A percentile compares a stretch with the other conserved stretches of the same genome.
phyloP scores from a whole-genome alignment of 257 asterid species.

The Sherardia arvensis region DNA sequence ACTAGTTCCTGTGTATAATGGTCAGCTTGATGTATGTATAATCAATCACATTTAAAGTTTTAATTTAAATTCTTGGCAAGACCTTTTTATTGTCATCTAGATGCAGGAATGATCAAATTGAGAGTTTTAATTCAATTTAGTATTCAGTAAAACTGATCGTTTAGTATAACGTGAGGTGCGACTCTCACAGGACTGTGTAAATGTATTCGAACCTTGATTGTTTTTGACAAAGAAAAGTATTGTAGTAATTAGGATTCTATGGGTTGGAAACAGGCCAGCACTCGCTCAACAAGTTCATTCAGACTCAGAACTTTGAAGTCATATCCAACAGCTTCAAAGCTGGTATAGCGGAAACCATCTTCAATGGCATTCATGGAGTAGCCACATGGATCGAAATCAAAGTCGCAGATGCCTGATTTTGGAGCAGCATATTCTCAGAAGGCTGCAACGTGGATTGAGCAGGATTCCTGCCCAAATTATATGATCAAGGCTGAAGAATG shows the following conservation, averaged over 20 bases:
- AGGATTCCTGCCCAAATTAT: conserved; percentile 74
- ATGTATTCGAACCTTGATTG: too few relatives aligned
- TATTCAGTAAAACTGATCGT: too few relatives aligned
- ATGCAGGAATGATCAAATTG: too few relatives aligned
- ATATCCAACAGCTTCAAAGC: conserved; percentile 74
- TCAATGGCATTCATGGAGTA: conserved; percentile 80
- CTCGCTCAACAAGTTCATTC: conserved; percentile 48
- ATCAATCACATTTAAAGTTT: too few relatives aligned
- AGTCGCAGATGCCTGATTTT: conserved; percentile 54
- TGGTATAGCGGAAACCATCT: conserved; percentile 84
- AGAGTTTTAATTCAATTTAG: too few relatives aligned
- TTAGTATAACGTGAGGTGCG: too few relatives aligned
- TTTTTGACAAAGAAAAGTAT: too few relatives aligned
- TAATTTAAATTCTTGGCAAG: too few relatives aligned
- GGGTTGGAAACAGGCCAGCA: conserved; percentile 62
- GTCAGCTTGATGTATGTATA: too few relatives aligned
- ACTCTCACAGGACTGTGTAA: too few relatives aligned
- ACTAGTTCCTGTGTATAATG: too few relatives aligned
- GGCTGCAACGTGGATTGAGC: conserved; percentile 47
- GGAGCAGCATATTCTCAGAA: conserved; percentile 60
- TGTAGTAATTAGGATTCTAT: conserved; percentile 56
- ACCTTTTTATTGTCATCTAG: too few relatives aligned
- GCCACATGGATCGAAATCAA: conserved; percentile 80
- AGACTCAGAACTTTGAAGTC: conserved; percentile 35
- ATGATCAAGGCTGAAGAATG: conserved; percentile 78